phyloP scores from a whole-genome alignment of 495 filamentous ascomycete genomes.

The Lasiosphaeria ovina region DNA sequence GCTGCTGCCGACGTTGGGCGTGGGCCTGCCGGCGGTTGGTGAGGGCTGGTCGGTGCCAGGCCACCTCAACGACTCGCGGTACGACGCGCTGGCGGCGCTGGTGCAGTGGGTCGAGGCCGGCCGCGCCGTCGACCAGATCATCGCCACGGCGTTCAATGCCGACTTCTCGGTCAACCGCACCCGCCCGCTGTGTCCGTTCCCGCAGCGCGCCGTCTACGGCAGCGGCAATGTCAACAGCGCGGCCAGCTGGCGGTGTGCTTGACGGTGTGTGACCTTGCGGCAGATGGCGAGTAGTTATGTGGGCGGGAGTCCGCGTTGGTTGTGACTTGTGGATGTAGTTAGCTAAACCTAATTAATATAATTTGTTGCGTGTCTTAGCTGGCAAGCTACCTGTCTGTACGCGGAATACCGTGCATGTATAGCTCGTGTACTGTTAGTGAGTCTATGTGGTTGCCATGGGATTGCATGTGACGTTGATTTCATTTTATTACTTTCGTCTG shows the following conservation, averaged over 20 bases:
- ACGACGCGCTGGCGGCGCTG: slow-evolving; percentile 50
- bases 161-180: slow-evolving; percentile 29
- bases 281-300: not conserved
- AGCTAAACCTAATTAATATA: too few relatives aligned
- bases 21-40: slow-evolving; percentile 20
- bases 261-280: not conserved
- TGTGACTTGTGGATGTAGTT: not conserved
- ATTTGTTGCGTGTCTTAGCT: too few relatives aligned
- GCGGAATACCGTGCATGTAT: too few relatives aligned
- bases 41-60: slow-evolving; percentile 33
- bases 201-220: slow-evolving; percentile 28
- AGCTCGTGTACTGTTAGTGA: too few relatives aligned
- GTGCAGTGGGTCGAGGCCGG: slow-evolving; percentile 55
- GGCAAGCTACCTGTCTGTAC: too few relatives aligned
- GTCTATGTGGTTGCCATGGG: too few relatives aligned
- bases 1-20: slow-evolving; percentile 19
- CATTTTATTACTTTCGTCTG: too few relatives aligned
- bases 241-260: slow-evolving; percentile 21
- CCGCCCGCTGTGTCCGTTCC: slow-evolving; percentile 43
- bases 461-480: too few relatives aligned
- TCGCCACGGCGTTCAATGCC: slow-evolving; percentile 46
- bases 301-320: not conserved
- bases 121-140: slow-evolving; percentile 38
- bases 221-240: slow-evolving; percentile 15
- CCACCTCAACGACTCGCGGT: slow-evolving; percentile 36